These are phyloP conservation scores for Pythium oligandrum DNA, from an alignment of 352 stramenopile species.

Conservation along the genomic window DNA sequence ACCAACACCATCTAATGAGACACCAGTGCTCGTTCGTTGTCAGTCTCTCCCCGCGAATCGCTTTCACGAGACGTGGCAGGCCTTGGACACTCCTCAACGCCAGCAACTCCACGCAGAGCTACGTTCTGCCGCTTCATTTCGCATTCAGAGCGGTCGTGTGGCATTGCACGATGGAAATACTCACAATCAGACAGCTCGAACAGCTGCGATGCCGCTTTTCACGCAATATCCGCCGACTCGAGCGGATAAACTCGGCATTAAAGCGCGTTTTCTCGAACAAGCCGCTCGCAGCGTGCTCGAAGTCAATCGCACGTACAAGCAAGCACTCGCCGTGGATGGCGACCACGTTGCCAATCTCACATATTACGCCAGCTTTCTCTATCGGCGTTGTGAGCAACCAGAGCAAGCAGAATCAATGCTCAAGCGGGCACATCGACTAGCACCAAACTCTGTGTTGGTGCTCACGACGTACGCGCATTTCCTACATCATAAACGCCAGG, in stretches of 20 bases:
- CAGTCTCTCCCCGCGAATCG: constrained; percentile 23
- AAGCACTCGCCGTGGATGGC: constrained; percentile 24
- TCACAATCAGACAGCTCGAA: background rate
- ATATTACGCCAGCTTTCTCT: constrained; percentile 39
- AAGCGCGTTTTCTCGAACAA: constrained; percentile 39
- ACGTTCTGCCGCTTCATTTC: constrained; percentile 21
- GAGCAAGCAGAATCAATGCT: constrained; percentile 22
- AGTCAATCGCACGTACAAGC: constrained; percentile 24
- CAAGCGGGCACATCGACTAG: constrained; percentile 17
- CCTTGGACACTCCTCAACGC: constrained; percentile 18
- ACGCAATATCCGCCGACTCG: constrained; percentile 9
- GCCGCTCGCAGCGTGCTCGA: constrained; percentile 17
- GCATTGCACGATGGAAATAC: background rate
- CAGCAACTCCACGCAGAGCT: constrained; percentile 27
- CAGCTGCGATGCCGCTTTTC: background rate
- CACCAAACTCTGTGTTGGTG: constrained; percentile 16
- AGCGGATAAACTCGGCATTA: constrained; percentile 38
- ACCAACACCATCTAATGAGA: background rate
- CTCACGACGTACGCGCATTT: constrained; percentile 33
- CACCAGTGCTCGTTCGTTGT: constrained; percentile 25
- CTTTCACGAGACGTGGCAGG: constrained; percentile 27
- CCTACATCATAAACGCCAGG: constrained; percentile 15
- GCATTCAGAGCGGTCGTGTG: constrained; percentile 30
- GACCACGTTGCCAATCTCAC: constrained; percentile 28
- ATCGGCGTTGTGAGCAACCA: constrained; percentile 11